phyloP scores from a whole-genome alignment of 768 basidiomycete species.

The Mycena galopus region DNA sequence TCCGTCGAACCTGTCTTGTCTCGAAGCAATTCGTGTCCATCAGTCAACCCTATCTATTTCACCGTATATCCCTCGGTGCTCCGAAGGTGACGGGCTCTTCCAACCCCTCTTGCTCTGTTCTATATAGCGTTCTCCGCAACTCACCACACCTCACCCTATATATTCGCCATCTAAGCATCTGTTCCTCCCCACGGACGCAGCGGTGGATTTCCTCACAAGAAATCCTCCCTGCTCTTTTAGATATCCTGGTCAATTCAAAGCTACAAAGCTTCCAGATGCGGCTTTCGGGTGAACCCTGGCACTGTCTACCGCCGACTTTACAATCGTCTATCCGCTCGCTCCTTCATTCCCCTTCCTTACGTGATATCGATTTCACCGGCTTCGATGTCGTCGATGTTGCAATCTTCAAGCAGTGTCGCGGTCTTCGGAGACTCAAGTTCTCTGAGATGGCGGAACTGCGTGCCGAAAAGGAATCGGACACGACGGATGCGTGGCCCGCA shows the following conservation, averaged over 20 bases:
- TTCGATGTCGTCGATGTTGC: slow-evolving; percentile 2
- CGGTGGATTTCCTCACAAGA: slow-evolving; percentile 19
- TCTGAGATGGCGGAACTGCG: neutral
- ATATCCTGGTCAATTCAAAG: neutral
- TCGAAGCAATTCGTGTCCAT: slow-evolving; percentile 16
- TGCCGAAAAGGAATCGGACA: neutral
- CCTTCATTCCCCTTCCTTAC: slow-evolving; percentile 10
- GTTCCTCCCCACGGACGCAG: neutral
- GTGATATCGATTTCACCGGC: slow-evolving; percentile 23
- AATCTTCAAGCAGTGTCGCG: neutral
- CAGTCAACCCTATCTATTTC: slow-evolving; percentile 5
- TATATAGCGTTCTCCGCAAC: slow-evolving; percentile 1
- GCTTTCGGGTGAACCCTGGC: slow-evolving; percentile 16
- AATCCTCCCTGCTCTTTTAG: slow-evolving; percentile 1
- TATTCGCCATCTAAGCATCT: slow-evolving; percentile 21
- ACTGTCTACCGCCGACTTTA: neutral
- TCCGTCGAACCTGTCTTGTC: slow-evolving; percentile 1
- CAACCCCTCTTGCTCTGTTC: neutral
- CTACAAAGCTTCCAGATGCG: slow-evolving; percentile 19
- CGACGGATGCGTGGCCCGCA: neutral
- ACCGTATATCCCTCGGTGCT: slow-evolving; percentile 6
- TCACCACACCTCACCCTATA: slow-evolving; percentile 12
- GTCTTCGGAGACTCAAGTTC: slow-evolving; percentile 15
- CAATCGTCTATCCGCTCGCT: slow-evolving; percentile 9
- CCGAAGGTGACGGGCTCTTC: neutral